Conservation (phyloP, 2,329 filamentous ascomycete genomes). For the Neonectria coccinea region DNA sequence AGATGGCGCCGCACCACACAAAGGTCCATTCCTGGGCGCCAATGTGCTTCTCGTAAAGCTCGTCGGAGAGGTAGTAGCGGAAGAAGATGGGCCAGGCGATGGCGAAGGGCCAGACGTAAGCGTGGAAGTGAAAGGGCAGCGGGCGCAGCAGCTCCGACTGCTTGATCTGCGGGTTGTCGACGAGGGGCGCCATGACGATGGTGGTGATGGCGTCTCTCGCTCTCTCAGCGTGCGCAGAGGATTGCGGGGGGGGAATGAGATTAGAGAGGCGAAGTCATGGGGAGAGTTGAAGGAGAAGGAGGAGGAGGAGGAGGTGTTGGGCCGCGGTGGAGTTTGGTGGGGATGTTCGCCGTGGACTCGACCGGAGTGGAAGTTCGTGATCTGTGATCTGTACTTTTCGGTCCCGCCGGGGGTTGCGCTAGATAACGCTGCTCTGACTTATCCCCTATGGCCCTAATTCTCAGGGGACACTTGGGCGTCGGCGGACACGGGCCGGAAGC, state of each 20-base stretch:
- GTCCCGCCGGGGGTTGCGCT: conserved; percentile 8
- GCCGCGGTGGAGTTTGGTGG: conserved; percentile 6
- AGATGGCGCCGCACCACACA: conserved; percentile 89
- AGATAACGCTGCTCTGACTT: too few relatives aligned
- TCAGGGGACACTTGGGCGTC: background rate
- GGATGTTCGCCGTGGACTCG: background rate
- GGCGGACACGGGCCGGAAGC: conserved; percentile 18
- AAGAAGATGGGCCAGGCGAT: conserved; percentile 94
- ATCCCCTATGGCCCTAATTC: too few relatives aligned
- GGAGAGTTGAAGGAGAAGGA: conserved; percentile 2
- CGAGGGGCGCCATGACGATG: conserved; percentile 80
- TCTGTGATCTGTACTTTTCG: conserved; percentile 49
- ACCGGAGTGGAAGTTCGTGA: conserved; percentile 39
- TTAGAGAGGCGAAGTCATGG: conserved; percentile 22
- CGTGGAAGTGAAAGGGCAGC: conserved; percentile 81
- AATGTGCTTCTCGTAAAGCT: conserved; percentile 91
- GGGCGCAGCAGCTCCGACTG: conserved; percentile 89
- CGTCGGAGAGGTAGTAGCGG: conserved; percentile 83
- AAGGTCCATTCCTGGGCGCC: conserved; percentile 98
- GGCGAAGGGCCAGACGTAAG: conserved; percentile 93
- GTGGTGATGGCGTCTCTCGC: conserved; percentile 35
- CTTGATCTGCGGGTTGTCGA: conserved; percentile 91
- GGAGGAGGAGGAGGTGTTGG: conserved; percentile 4
- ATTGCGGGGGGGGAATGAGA: conserved; percentile 3
- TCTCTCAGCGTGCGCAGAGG: conserved; percentile 15